A percentile compares a stretch with the other conserved stretches of the same genome.
Conservation (phyloP, 2,329 filamentous ascomycete species). For the Rhinocladiella similis region DNA sequence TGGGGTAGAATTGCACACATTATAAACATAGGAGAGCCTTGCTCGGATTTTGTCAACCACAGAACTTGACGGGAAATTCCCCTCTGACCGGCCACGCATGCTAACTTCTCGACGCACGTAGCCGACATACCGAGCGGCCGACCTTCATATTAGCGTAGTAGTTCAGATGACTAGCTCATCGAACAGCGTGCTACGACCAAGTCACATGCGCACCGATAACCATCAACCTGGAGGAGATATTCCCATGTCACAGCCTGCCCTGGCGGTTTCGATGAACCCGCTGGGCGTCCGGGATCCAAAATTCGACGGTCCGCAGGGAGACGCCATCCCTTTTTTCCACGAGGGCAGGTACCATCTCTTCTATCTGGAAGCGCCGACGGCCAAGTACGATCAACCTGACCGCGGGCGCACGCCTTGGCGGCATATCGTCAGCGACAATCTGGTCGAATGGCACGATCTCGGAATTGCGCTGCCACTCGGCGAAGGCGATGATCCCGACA, state of each 20-base stretch:
- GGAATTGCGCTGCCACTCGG: conserved; percentile 3
- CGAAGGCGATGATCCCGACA: background rate
- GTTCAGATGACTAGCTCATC: too few species aligned
- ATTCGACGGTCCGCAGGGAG: conserved; percentile 1
- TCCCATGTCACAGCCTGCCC: background rate
- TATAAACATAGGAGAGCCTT: conserved; percentile 1
- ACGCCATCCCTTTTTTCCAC: conserved; percentile 2
- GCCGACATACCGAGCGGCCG: too few species aligned
- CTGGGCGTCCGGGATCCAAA: background rate
- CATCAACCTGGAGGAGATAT: background rate
- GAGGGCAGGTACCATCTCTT: conserved; percentile 5
- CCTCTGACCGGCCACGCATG: too few species aligned
- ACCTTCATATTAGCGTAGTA: too few species aligned
- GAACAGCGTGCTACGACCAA: too few species aligned
- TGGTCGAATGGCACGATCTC: conserved; percentile 1
- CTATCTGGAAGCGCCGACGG: background rate
- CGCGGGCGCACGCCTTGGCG: conserved; percentile 1
- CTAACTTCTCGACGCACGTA: too few species aligned
- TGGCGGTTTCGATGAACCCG: conserved; percentile 4
- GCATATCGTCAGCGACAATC: conserved; percentile 4
- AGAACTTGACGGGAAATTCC: background rate
- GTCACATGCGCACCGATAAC: too few species aligned
- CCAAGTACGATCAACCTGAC: background rate
- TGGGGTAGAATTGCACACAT: too few species aligned
- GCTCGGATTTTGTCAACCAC: background rate